phyloP scores from a whole-genome alignment of 2,329 filamentous ascomycete genomes.

The Fonsecaea pugnacius region DNA sequence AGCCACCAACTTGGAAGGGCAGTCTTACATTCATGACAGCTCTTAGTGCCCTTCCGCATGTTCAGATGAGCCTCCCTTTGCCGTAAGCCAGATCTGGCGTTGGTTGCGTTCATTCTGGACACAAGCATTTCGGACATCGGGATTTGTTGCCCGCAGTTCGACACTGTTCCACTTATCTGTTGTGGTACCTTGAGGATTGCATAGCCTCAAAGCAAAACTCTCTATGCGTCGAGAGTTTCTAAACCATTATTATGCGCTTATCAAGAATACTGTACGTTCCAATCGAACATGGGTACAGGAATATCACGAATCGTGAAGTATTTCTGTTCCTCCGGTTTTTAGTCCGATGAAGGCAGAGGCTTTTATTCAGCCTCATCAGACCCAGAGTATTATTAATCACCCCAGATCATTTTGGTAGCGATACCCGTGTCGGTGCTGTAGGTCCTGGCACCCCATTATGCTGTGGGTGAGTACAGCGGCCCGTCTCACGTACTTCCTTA shows the following conservation, averaged over 20 bases:
- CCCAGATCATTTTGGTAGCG: background rate
- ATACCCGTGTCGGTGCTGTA: background rate
- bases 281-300: background rate
- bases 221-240: background rate
- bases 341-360: background rate
- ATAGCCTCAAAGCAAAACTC: background rate
- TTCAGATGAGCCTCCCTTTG: background rate
- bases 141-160: background rate
- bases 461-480: background rate
- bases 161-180: background rate
- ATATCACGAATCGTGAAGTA: background rate
- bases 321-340: background rate
- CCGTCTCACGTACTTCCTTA: background rate
- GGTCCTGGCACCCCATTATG: background rate
- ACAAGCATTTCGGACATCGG: background rate
- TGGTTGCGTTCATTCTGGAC: background rate
- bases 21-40: conserved; percentile 14
- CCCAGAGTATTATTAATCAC: background rate
- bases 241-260: background rate
- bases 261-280: background rate
- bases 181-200: background rate
- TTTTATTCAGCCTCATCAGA: conserved; percentile 11
- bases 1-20: background rate
- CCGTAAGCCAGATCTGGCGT: background rate
- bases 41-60: conserved; percentile 10